A percentile compares a stretch with the other conserved stretches of the same genome.
phyloP scores from a whole-genome alignment of 208 protist species.

The Leishmania tropica region DNA sequence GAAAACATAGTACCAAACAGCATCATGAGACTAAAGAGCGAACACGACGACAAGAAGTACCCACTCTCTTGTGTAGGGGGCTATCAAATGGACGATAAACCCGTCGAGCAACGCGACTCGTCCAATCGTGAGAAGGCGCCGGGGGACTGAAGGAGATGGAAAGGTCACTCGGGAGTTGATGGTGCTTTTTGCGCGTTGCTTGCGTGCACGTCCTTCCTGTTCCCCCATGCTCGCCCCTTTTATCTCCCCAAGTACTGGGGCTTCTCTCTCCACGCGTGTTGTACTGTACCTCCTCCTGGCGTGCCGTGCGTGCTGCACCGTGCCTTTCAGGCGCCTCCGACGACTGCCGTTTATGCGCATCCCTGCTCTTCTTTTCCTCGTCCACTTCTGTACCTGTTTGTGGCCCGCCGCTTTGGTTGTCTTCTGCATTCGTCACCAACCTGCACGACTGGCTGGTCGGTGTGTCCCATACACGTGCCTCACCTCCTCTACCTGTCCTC shows the following conservation, averaged over 20 bases:
- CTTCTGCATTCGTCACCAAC: neutral
- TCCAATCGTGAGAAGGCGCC: neutral
- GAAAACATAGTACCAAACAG: neutral
- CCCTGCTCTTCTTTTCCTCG: neutral
- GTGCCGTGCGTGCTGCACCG: neutral
- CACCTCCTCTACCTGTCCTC: too few species aligned
- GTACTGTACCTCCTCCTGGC: neutral
- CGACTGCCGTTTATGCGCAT: neutral
- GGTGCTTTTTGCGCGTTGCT: neutral
- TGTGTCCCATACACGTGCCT: neutral
- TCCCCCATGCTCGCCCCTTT: neutral
- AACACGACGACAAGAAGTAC: neutral
- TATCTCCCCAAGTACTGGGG: neutral
- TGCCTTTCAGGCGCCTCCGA: neutral
- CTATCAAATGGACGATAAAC: neutral
- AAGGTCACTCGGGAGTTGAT: neutral
- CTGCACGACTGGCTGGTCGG: neutral
- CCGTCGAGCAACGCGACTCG: neutral
- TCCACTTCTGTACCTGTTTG: neutral
- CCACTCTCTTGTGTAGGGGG: neutral
- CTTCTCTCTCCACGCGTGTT: neutral
- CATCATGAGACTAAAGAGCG: neutral
- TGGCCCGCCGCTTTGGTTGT: neutral
- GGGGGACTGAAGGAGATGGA: neutral
- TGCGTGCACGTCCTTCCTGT: neutral